These are phyloP conservation scores for Marasmius oreades DNA, from an alignment of 1,284 basidiomycete genomes.

Conservation along the genomic window DNA sequence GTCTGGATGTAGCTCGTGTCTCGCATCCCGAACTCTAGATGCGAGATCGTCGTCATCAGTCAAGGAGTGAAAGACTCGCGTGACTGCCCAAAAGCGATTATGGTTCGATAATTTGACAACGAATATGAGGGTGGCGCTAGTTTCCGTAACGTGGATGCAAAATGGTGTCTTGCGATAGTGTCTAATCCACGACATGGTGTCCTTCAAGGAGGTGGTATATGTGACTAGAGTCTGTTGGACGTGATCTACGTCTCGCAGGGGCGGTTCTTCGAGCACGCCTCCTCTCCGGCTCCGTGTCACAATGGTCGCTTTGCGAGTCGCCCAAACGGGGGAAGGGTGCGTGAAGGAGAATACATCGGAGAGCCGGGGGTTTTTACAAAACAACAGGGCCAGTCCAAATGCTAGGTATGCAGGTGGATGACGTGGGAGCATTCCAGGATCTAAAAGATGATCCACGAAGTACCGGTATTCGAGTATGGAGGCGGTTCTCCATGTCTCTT, in stretches of 20 bases:
- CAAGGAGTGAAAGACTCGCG: background rate
- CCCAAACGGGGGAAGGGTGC: background rate
- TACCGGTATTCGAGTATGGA: background rate
- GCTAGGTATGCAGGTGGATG: background rate
- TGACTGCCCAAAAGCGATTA: background rate
- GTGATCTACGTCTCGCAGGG: background rate
- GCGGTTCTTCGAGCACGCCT: background rate
- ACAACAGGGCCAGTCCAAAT: background rate
- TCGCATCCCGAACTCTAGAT: background rate
- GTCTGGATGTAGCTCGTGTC: background rate
- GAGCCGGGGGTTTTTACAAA: background rate
- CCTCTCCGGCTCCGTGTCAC: background rate
- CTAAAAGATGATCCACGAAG: background rate
- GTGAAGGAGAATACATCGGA: background rate
- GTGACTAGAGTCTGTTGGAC: background rate
- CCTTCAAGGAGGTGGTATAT: background rate
- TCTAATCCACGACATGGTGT: background rate
- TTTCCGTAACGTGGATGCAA: background rate
- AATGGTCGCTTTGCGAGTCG: background rate
- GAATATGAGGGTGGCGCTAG: background rate
- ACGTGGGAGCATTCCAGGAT: background rate
- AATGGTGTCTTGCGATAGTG: background rate
- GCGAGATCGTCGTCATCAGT: background rate
- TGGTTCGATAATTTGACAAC: background rate
- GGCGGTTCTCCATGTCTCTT: background rate